phyloP scores from a whole-genome alignment of 129 eudicot genomes.

The Pittosporum tobira region DNA sequence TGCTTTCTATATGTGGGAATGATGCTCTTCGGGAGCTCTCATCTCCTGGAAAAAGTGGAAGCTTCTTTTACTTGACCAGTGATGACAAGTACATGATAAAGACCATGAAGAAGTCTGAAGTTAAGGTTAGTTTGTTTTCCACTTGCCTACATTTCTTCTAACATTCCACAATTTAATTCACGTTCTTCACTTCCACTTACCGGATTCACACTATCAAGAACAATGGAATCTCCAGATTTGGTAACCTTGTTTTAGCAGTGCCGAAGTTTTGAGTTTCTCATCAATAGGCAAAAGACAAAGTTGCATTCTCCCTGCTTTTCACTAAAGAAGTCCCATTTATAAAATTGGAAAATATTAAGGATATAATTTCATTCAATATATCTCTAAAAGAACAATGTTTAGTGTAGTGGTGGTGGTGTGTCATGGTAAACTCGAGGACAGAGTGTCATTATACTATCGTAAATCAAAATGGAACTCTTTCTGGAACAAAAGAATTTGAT shows the following conservation, averaged over 20 bases:
- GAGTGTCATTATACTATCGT: too few relatives aligned
- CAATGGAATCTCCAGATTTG: background rate
- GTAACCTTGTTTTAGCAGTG: background rate
- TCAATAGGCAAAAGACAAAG: background rate
- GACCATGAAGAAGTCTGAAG: slow-evolving; percentile 18
- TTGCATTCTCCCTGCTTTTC: too few relatives aligned
- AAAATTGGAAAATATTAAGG: too few relatives aligned
- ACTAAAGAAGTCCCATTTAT: too few relatives aligned
- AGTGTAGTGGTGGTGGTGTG: too few relatives aligned
- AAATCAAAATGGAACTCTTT: too few relatives aligned
- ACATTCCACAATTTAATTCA: background rate
- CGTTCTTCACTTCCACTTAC: background rate
- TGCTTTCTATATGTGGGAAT: slow-evolving; percentile 19
- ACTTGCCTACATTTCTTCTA: background rate
- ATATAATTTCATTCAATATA: too few relatives aligned
- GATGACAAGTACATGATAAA: slow-evolving; percentile 19
- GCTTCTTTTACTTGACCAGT: slow-evolving; percentile 14
- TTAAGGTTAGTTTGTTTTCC: slow-evolving; percentile 10
- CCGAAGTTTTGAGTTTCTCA: background rate
- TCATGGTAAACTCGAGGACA: too few relatives aligned
- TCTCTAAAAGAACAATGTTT: too few relatives aligned
- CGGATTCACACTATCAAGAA: background rate
- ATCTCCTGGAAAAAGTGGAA: slow-evolving; percentile 21
- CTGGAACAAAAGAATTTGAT: too few relatives aligned
- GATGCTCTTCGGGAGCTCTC: slow-evolving; percentile 21